Evolutionary conservation across 805 yeast genomes (phyloP).

Genomic region (Zygoascus bituminiphila): DNA sequence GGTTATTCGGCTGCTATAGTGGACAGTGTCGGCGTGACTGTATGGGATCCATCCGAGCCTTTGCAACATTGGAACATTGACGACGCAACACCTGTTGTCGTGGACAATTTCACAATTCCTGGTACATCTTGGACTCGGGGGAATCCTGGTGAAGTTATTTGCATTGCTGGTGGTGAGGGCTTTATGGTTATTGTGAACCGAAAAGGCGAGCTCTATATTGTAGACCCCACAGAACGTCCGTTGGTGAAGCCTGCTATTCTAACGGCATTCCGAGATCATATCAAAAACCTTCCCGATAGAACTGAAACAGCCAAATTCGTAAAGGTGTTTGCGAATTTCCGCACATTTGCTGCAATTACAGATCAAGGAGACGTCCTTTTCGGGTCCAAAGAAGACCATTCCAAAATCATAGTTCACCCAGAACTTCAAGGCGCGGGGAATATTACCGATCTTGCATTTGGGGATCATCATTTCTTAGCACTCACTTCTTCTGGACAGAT

Average conservation of each 20-base stretch:
- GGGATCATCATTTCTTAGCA: conserved; percentile 4
- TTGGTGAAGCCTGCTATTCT: background rate
- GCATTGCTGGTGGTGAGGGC: background rate
- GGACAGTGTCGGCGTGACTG: background rate
- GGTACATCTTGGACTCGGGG: background rate
- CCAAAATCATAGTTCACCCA: background rate
- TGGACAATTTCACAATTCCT: background rate
- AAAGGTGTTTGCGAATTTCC: background rate
- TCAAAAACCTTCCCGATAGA: background rate
- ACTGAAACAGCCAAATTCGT: background rate
- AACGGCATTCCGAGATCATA: background rate
- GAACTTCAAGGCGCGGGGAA: background rate
- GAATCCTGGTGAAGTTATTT: background rate
- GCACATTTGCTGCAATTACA: background rate
- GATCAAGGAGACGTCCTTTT: conserved; percentile 1
- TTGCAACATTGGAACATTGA: background rate
- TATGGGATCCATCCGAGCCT: background rate
- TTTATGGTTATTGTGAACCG: conserved; percentile 1
- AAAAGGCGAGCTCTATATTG: conserved; percentile 1
- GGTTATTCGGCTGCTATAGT: background rate
- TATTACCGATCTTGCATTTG: background rate
- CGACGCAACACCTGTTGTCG: background rate
- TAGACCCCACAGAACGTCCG: background rate
- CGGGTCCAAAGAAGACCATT: background rate
- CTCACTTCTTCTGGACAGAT: background rate